Base-by-base conservation (phyloP, 2,329 filamentous ascomycete genomes). In the Colletotrichum filicis region DNA sequence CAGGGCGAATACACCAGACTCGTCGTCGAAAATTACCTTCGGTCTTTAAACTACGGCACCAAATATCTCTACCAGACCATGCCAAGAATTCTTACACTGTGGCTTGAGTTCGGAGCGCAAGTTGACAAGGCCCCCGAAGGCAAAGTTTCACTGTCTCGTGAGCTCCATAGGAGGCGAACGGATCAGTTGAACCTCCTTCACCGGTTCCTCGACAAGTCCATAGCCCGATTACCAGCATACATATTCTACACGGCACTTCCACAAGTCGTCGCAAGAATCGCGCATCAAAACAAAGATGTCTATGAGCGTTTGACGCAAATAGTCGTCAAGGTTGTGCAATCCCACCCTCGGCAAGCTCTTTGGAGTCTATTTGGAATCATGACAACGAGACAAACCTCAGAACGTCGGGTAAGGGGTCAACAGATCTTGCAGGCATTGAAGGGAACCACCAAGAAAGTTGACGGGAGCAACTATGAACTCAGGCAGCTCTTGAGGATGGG, bases 21-120 rank as follows among this genome's bases (percentile, higher is more conserved):
- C 19, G 94, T 99, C 46, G 94, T 98, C 75, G 95, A 98, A 78
- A 98, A 97, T 79, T 98, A 97, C 79, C 87, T 98, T 57, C 91
- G 96, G 32, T 97, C 95, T 3, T 88, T 98, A 57, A 91, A 92
- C 32, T 96, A 92, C 76, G 97, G 97, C 37, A 97, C 95, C 59
- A 99, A 98, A 83, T 98, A 98, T 82, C 90, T 98, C 56, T 97
- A 98, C 78, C 95, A 98, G 82, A 98, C 95, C 0, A 86, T 99
- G 42, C 97, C 97, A 0, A 94, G 97, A 74, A 88, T 98, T 58
- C 84, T 99, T 53, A 99, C 97, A 0, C 87, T 99, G 2, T 99
- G 97, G 96, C 87, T 99, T 49, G 96, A 98, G 78, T 89, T 99
- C 74, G 96, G 95, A 6, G 92, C 93, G 49, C 91, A 94, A 73